Conservation (phyloP, 2,329 filamentous ascomycete species). For the Neopestalotiopsis sp. region DNA sequence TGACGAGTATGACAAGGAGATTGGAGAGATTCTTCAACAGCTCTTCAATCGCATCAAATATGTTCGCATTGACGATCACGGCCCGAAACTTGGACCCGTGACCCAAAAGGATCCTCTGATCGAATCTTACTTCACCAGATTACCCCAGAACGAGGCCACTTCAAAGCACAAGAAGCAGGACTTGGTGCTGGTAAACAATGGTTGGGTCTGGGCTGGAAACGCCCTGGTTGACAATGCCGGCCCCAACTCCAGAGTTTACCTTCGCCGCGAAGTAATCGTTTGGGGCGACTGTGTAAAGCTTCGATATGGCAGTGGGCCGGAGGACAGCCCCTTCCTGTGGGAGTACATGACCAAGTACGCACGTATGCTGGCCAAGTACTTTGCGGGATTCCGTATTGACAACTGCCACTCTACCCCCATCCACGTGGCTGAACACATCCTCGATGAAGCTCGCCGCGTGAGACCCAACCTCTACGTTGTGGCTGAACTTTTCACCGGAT, state of each 20-base stretch:
- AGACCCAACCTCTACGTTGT: slow-evolving; percentile 89
- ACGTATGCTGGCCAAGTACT: slow-evolving; percentile 90
- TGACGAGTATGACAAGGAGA: slow-evolving; percentile 86
- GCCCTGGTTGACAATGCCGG: slow-evolving; percentile 94
- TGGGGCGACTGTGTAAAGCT: slow-evolving; percentile 99
- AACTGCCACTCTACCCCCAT: slow-evolving; percentile 97
- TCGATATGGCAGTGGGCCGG: slow-evolving; percentile 78
- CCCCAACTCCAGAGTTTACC: slow-evolving; percentile 85
- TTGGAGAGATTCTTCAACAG: slow-evolving; percentile 84
- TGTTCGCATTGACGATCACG: slow-evolving; percentile 87
- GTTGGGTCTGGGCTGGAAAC: slow-evolving; percentile 98
- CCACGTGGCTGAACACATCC: slow-evolving; percentile 90
- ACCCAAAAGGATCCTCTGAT: slow-evolving; percentile 79
- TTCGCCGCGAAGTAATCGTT: slow-evolving; percentile 94
- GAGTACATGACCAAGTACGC: slow-evolving; percentile 95
- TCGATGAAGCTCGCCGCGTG: slow-evolving; percentile 89
- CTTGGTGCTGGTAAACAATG: slow-evolving; percentile 89
- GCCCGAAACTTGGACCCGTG: slow-evolving; percentile 84
- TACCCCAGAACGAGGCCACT: slow-evolving; percentile 80
- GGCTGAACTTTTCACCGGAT: slow-evolving; percentile 93
- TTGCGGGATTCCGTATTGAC: slow-evolving; percentile 94
- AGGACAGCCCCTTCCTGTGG: slow-evolving; percentile 95
- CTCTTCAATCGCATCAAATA: slow-evolving; percentile 96
- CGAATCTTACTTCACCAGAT: slow-evolving; percentile 91
- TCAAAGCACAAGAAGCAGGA: slow-evolving; percentile 76